Conservation (phyloP, 352 stramenopile genomes). For the Pythium grandisporangium region DNA sequence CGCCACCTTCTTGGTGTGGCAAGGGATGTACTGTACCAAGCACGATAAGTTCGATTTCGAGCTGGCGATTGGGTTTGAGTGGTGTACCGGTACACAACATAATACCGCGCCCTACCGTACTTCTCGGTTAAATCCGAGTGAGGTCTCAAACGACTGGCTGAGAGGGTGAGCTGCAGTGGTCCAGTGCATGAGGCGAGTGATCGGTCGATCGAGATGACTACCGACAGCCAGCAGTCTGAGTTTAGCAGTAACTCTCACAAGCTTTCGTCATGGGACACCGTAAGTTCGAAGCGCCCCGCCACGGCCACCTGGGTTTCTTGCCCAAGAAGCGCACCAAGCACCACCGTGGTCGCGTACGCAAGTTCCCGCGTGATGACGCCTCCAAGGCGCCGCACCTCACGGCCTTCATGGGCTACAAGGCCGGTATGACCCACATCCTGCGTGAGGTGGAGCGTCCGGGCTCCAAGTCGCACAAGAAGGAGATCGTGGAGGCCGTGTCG, state of each 20-base stretch:
- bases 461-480: constrained; percentile 99
- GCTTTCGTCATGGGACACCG: constrained; percentile 95
- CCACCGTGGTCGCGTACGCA: constrained; percentile 97
- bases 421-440: constrained; percentile 99
- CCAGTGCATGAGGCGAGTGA: too few relatives aligned
- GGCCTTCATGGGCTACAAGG: constrained; percentile 99
- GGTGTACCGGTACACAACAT: too few relatives aligned
- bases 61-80: too few relatives aligned
- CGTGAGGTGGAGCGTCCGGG: constrained; percentile 98
- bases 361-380: constrained; percentile 98
- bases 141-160: too few relatives aligned
- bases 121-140: too few relatives aligned
- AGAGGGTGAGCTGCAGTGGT: too few relatives aligned
- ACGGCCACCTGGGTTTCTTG: constrained; percentile 98
- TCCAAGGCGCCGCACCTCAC: constrained; percentile 97
- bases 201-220: too few relatives aligned
- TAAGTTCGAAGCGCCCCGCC: constrained; percentile 96
- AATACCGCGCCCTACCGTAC: too few relatives aligned
- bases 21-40: too few relatives aligned
- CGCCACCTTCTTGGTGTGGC: too few relatives aligned
- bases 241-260: constrained; percentile 79
- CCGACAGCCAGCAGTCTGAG: constrained; percentile 36
- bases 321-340: constrained; percentile 99
- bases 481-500: constrained; percentile 98
- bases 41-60: too few relatives aligned